Conservation (phyloP, 1,284 basidiomycete species). For the Pseudozyma sp. region DNA sequence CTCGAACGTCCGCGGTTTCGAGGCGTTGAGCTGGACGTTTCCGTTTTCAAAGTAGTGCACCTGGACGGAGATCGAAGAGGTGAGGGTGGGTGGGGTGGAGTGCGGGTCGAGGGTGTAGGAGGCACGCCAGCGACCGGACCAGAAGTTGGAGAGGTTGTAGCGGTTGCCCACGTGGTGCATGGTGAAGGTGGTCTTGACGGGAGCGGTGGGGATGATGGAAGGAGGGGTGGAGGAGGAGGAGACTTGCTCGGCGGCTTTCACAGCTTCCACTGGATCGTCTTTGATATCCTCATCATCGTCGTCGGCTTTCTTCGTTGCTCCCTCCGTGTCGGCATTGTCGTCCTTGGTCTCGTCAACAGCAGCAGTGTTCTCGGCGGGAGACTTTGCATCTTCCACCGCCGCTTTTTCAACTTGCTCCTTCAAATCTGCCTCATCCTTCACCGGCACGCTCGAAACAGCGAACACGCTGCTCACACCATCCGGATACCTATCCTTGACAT, state of each 20-base stretch:
- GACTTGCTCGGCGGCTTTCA: constrained; percentile 20
- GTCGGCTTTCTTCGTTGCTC: background rate
- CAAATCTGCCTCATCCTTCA: constrained; percentile 17
- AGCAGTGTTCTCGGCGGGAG: constrained; percentile 32
- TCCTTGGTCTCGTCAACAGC: constrained; percentile 1
- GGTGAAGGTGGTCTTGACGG: constrained; percentile 31
- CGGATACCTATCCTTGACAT: constrained; percentile 60
- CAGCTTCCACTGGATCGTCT: constrained; percentile 18
- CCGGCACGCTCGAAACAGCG: constrained; percentile 23
- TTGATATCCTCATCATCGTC: constrained; percentile 4
- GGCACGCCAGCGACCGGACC: constrained; percentile 64
- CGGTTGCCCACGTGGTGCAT: constrained; percentile 65
- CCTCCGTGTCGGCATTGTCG: background rate
- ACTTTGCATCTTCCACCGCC: constrained; percentile 22
- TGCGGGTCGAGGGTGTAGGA: constrained; percentile 51
- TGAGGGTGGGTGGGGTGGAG: constrained; percentile 10
- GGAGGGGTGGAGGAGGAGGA: constrained; percentile 2
- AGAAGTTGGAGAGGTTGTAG: constrained; percentile 67
- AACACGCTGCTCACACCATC: constrained; percentile 59
- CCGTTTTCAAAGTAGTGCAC: constrained; percentile 69
- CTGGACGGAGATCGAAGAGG: constrained; percentile 41
- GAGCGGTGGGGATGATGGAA: background rate
- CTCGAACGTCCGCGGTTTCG: constrained; percentile 25
- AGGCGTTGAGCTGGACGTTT: constrained; percentile 64
- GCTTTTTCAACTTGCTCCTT: constrained; percentile 20